Percentiles rank a stretch among this genome's conserved stretches.
Evolutionary conservation across 140 eudicot genomes (phyloP).

Genomic region (Cichorium intybus): DNA sequence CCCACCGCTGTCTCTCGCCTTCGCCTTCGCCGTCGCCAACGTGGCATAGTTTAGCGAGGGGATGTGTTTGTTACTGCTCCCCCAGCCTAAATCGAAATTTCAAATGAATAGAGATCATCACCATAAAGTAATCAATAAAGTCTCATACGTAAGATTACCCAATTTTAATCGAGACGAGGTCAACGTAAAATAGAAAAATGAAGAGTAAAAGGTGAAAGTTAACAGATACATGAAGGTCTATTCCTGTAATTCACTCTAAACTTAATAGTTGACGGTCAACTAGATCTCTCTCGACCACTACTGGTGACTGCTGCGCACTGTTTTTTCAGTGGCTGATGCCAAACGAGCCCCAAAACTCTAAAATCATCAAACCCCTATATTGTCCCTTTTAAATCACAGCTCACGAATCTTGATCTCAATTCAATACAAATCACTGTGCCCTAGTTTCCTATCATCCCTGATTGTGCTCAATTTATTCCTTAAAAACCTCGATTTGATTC

Average conservation of each 20-base stretch:
- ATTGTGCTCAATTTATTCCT: neutral
- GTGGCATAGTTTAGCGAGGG: too few relatives aligned
- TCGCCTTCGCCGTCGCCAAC: too few relatives aligned
- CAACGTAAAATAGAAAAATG: neutral
- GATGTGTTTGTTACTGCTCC: too few relatives aligned
- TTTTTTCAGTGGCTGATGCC: slow-evolving; percentile 15
- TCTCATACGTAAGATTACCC: neutral
- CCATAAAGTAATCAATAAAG: neutral
- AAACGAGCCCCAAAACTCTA: slow-evolving; percentile 11
- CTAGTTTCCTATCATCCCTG: neutral
- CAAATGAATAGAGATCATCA: too few relatives aligned
- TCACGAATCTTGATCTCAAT: slow-evolving; percentile 21
- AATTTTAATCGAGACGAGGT: neutral
- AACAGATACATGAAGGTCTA: slow-evolving; percentile 6
- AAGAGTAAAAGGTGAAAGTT: neutral
- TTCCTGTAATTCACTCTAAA: neutral
- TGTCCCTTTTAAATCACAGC: neutral
- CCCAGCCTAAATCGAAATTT: too few relatives aligned
- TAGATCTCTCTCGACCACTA: slow-evolving; percentile 32
- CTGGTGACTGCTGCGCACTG: slow-evolving; percentile 17
- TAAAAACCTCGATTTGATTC: slow-evolving; percentile 6
- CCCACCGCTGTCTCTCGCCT: too few relatives aligned
- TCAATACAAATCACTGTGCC: neutral
- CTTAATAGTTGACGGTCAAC: slow-evolving; percentile 13
- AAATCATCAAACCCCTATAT: slow-evolving; percentile 13